Conservation (phyloP, 768 basidiomycete genomes). For the Kwoniella sp. region DNA sequence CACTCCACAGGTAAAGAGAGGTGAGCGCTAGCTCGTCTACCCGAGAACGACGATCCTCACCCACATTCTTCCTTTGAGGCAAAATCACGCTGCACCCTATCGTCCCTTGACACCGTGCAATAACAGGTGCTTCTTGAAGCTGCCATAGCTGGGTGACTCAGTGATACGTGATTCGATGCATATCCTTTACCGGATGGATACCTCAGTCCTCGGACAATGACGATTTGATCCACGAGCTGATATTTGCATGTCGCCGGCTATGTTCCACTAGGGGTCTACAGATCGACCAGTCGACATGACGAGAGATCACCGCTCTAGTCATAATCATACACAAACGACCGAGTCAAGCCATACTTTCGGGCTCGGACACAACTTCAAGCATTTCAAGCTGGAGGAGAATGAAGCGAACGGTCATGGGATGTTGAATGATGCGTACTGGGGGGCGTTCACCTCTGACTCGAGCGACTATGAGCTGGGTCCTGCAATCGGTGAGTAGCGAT, state of each 20-base stretch:
- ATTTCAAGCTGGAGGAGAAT: neutral
- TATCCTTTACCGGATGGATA: too few species aligned
- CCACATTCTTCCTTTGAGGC: too few species aligned
- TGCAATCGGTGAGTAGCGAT: constrained; percentile 62
- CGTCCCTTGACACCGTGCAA: too few species aligned
- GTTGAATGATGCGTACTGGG: constrained; percentile 34
- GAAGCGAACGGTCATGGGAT: constrained; percentile 9
- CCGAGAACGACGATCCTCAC: too few species aligned
- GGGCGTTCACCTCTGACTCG: constrained; percentile 54
- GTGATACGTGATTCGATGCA: too few species aligned
- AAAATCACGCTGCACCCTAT: too few species aligned
- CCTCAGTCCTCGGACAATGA: too few species aligned
- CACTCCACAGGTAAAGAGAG: too few species aligned
- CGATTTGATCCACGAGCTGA: too few species aligned
- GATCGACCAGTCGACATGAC: neutral
- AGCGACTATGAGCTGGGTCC: constrained; percentile 74
- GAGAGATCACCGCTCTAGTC: neutral
- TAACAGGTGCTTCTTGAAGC: too few species aligned
- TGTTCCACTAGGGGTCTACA: neutral
- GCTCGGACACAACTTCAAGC: neutral
- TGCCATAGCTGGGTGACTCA: too few species aligned
- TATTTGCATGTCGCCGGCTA: neutral
- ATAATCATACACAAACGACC: neutral
- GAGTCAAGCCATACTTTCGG: neutral
- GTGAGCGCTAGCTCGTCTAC: too few species aligned